Evolutionary conservation across 192 early-diverging fungal genomes (phyloP), one percentile per base, ranked within the genome.

Genomic region (Spizellomyces sp.): DNA sequence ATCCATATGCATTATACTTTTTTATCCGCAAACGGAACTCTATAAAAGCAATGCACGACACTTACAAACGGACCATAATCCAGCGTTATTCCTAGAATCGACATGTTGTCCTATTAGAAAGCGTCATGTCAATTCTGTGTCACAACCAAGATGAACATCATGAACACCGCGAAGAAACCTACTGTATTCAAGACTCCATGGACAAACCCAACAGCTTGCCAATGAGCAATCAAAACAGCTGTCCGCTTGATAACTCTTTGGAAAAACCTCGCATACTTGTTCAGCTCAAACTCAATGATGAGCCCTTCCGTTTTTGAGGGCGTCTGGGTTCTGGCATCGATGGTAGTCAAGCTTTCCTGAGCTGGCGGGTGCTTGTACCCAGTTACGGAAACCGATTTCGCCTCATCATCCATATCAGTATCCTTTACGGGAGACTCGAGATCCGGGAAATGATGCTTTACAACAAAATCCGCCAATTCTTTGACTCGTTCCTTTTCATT

Each of bases 141-240:
- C 27, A 36, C 27, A 36, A 36, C 3, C 27, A 36, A 36, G 27
- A 36, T n/a, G n/a, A n/a, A 52, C 48, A 52, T 10, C 9, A 52
- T 52, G 48, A 52, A 52, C 9, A n/a, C 6, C 36, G 9, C 9
- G 17, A 50, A 60, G 27, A 14, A 17, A 59, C 64, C n/a, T 17
- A 75, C 73, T 2, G 79, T 80, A 64, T 80, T 80, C 56, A 80
- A 44, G 9, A 67, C 62, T 4, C 79, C 77, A 65, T 95, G 93
- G 77, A 87, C 88, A 73, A 93, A 95, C 1, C 92, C 95, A 43
- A 88, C 80, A 0, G 89, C 81, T 79, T 96, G 94, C 95, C 94
- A 96, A 41, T 76, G 80, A 6, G 94, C 92, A 17, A 93, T 84
- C 81, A 91, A 89, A 8, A 73, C 60, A 0, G 93, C 94, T 0